phyloP scores from a whole-genome alignment of 1,284 basidiomycete genomes.

The Exobasidium cylindrosporum region DNA sequence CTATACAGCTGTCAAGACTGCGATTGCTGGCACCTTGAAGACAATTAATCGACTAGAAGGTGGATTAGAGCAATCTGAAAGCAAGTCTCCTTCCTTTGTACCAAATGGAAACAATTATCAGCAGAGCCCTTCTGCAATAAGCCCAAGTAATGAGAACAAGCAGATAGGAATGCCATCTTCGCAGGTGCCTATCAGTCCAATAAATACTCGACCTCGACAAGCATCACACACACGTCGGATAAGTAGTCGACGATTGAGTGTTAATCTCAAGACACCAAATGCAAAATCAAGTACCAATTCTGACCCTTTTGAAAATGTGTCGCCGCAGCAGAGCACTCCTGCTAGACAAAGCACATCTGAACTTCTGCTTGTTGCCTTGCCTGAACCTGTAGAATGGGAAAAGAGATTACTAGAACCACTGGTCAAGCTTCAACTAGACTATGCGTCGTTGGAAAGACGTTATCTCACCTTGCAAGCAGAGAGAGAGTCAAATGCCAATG shows the following conservation, averaged over 20 bases:
- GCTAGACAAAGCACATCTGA: conserved; percentile 1
- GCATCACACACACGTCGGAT: not conserved
- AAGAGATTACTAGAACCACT: conserved; percentile 5
- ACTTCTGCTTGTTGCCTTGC: not conserved
- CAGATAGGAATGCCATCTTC: not conserved
- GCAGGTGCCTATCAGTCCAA: not conserved
- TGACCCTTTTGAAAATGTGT: not conserved
- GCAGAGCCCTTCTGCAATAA: not conserved
- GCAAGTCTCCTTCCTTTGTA: not conserved
- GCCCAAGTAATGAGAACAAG: not conserved
- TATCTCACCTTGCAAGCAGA: not conserved
- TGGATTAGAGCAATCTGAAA: not conserved
- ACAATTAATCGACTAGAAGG: conserved; percentile 25
- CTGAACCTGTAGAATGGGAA: conserved; percentile 5
- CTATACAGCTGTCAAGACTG: not conserved
- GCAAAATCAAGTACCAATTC: not conserved
- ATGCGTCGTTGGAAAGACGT: not conserved
- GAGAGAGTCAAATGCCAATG: not conserved
- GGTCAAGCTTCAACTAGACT: conserved; percentile 3
- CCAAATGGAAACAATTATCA: not conserved
- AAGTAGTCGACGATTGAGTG: not conserved
- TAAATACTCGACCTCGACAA: not conserved
- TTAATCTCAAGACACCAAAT: not conserved
- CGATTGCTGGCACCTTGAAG: conserved; percentile 15
- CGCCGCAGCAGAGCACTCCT: too few relatives aligned